phyloP scores from a whole-genome alignment of 495 filamentous ascomycete genomes.

The Aspergillus baeticus region DNA sequence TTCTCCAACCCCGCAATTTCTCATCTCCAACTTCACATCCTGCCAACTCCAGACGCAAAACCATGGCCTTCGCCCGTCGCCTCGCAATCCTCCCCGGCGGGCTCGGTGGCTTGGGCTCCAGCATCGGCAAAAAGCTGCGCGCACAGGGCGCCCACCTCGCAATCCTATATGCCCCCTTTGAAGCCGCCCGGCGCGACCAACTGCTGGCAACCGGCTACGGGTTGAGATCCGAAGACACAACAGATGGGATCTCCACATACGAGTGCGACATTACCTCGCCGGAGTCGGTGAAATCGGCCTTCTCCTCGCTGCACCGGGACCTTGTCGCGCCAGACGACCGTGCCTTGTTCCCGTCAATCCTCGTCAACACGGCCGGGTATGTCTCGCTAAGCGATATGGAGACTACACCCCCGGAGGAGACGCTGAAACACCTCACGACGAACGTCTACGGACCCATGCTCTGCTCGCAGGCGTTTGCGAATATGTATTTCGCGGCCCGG shows the following conservation, averaged over 20 bases:
- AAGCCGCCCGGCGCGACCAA: constrained; percentile 34
- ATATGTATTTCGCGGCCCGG: constrained; percentile 37
- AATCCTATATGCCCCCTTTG: constrained; percentile 43
- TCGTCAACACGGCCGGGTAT: constrained; percentile 44
- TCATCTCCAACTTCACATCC: not conserved
- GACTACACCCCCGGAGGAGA: constrained; percentile 36
- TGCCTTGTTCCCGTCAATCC: constrained; percentile 35
- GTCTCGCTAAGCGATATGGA: constrained; percentile 43
- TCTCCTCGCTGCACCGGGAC: constrained; percentile 23
- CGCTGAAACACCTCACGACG: constrained; percentile 37
- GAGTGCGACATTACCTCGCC: constrained; percentile 44
- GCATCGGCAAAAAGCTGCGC: constrained; percentile 37
- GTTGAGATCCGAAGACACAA: not conserved
- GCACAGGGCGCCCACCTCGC: constrained; percentile 37
- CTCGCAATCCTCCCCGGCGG: constrained; percentile 41
- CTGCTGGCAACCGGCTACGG: constrained; percentile 34
- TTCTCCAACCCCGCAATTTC: no score
- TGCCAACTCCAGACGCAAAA: not conserved
- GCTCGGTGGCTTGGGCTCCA: constrained; percentile 40
- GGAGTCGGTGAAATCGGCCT: constrained; percentile 35
- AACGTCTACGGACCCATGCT: constrained; percentile 42
- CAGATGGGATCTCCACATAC: constrained; percentile 29
- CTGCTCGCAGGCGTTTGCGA: constrained; percentile 42
- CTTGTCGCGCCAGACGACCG: constrained; percentile 15
- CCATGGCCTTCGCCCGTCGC: constrained; percentile 1